Base-by-base conservation (phyloP, 192 early-diverging fungal genomes). In the Coemansia pectinata region DNA sequence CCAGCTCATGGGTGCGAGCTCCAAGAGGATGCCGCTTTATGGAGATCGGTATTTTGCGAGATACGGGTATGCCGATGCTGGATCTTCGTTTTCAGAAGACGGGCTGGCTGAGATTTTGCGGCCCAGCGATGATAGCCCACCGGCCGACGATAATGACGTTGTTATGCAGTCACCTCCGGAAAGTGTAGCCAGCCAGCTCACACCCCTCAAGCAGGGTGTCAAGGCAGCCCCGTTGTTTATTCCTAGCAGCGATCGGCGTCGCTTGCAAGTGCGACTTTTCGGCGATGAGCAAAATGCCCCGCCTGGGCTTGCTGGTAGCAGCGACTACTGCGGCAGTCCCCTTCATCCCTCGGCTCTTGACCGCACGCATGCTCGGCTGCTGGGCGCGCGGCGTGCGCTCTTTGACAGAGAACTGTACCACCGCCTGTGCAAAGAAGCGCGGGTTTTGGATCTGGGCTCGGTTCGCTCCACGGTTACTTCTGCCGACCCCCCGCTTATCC, bases 401-500 rank as follows among this genome's bases (percentile, higher is more conserved):
- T 83, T 77, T 61, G 80, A 83, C 59, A 72, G 76, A 52, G 80
- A 83, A 66, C 66, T 83, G 66, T 77, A 72, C 63, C 61, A 77
- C 45, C 58, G 80, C 1, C 72, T 83, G 36, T 71, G 75, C 66
- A 67, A 67, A 12, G 80, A 83, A 59, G 80, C 80, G n/a, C 72
- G 80, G 1, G 69, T 72, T 11, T 69, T 77, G 57, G 80, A 83
- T 63, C 75, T 83, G 2, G 80, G 80, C 21, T 71, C 76, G 2
- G 44, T 83, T 7, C 75, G 76, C 47, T 45, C 71, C 10, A 45
- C 55, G 3, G 36, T 38, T 31, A 19, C 8, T 27, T 31, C 39
- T 23, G 42, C 21, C 9, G 10, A 63, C 17, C 34, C 2, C 3
- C 33, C 63, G 23, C 58, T 39, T 27, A 31, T 70, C 3, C 65